Base-by-base conservation (phyloP, 202 grass and related monocot genomes). In the Cymbopogon flexuosus region DNA sequence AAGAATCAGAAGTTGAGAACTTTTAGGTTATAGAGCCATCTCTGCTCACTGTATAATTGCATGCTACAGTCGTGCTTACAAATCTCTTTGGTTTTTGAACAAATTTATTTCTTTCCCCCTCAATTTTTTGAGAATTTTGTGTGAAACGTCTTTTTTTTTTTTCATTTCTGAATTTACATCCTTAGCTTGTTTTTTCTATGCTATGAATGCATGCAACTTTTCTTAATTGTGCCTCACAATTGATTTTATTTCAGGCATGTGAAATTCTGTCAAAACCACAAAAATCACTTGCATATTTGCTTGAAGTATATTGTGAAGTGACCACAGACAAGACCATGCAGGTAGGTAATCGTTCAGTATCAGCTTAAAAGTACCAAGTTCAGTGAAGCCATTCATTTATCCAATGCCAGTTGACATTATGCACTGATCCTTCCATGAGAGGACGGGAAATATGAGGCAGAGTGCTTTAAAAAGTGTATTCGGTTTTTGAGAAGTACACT, bases 221-320 rank as follows among this genome's bases (percentile, higher is more conserved):
- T 62, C 14, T 75, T 46, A 76, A 47, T 46, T 84, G 31, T 7
- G n/a, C 64, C 3, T 65, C 61, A 35, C 52, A 68, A 71, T 41
- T 68, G 72, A 61, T 86, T 88, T 82, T 76, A 42, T 79, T 73
- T 61, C 89, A 97, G 94, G 94, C 91, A 30, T 97, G 91, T 70
- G 91, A 94, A 45, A 80, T 94, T 84, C 84, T 97, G 31, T 94
- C 78, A 72, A 97, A 97, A 77, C 91, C 91, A 51, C 92, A 97
- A 30, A 97, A 97, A 86, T 97, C 94, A 57, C 87, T 97, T 77
- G 91, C 91, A 67, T 97, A 94, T 89, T 89, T 97, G 81, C 94
- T 97, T 33, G 94, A 94, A 78, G 56, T 89, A 65, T 97, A 97
- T 72, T 97, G 94, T 92, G 89, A 79, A 86, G 94, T 94, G 69